A percentile compares a stretch with the other conserved stretches of the same genome.
Evolutionary conservation across 1,139 yeast species (phyloP).

Genomic region (Diutina siamensis): DNA sequence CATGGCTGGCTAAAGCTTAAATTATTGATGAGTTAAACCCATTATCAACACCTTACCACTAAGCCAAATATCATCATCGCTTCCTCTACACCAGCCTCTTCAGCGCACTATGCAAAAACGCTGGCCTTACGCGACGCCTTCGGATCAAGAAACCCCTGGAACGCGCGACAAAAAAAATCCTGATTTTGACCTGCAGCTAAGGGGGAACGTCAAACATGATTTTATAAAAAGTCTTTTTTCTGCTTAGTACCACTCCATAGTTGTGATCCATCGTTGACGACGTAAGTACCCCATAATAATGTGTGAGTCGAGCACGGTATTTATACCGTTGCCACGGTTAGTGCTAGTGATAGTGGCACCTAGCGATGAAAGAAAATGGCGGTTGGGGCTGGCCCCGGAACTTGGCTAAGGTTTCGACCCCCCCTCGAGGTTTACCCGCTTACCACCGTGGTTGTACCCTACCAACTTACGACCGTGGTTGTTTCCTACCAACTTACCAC

Average conservation of each 20-base stretch:
- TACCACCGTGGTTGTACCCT: too few relatives aligned
- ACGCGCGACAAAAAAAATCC: conserved; percentile 3
- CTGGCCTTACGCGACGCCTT: conserved; percentile 1
- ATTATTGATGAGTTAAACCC: background rate
- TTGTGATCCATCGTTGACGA: conserved; percentile 6
- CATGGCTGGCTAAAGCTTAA: background rate
- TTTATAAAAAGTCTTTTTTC: conserved; percentile 6
- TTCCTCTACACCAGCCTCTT: too few relatives aligned
- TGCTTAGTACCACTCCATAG: background rate
- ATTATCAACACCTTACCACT: background rate
- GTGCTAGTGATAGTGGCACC: too few relatives aligned
- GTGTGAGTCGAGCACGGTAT: too few relatives aligned
- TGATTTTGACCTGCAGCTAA: conserved; percentile 5
- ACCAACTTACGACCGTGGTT: too few relatives aligned
- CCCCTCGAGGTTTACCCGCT: too few relatives aligned
- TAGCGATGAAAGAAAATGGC: too few relatives aligned
- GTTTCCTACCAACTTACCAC: too few relatives aligned
- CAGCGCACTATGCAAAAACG: background rate
- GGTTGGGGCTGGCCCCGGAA: too few relatives aligned
- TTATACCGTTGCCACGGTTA: too few relatives aligned
- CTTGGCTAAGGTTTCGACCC: too few relatives aligned
- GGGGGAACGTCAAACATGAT: background rate
- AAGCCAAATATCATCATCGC: too few relatives aligned
- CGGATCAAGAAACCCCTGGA: conserved; percentile 6
- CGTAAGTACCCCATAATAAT: background rate